Conservation (phyloP, 2,329 filamentous ascomycete genomes). For the Colletotrichum chlorophyti region DNA sequence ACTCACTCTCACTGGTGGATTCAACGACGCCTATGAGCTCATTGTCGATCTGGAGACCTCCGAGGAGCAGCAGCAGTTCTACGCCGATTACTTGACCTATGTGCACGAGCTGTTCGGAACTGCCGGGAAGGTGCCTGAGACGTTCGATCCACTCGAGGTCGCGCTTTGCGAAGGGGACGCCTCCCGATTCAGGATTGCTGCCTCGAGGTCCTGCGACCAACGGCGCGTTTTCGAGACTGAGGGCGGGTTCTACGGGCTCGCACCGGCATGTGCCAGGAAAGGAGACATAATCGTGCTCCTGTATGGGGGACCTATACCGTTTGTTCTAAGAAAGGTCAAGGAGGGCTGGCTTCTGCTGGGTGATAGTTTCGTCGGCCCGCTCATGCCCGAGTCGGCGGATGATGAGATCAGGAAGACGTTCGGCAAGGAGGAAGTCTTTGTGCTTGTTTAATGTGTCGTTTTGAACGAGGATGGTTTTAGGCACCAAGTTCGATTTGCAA, state of each 20-base stretch:
- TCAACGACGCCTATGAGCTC: conserved; percentile 3
- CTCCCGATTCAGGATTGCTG: not conserved
- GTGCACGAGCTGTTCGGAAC: not conserved
- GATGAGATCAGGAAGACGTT: too few relatives aligned
- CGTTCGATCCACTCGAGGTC: not conserved
- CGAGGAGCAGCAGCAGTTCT: not conserved
- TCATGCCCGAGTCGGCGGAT: too few relatives aligned
- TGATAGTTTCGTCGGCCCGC: not conserved
- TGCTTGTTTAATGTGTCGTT: too few relatives aligned
- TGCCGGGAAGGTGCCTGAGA: not conserved
- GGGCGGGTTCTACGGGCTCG: not conserved
- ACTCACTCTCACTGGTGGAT: not conserved
- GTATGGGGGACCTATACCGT: not conserved
- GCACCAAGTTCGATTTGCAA: too few relatives aligned
- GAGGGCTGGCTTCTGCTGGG: conserved; percentile 6
- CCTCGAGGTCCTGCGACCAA: conserved; percentile 8
- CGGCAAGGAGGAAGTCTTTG: too few relatives aligned
- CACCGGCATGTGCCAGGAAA: not conserved
- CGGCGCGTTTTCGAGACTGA: conserved; percentile 1
- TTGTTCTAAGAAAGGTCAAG: not conserved
- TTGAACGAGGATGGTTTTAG: too few relatives aligned
- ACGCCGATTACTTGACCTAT: conserved; percentile 3
- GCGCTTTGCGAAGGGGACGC: not conserved
- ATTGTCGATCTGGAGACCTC: not conserved
- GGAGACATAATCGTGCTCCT: not conserved